phyloP scores from a whole-genome alignment of 768 basidiomycete genomes.

The Boletus rubescentipes region DNA sequence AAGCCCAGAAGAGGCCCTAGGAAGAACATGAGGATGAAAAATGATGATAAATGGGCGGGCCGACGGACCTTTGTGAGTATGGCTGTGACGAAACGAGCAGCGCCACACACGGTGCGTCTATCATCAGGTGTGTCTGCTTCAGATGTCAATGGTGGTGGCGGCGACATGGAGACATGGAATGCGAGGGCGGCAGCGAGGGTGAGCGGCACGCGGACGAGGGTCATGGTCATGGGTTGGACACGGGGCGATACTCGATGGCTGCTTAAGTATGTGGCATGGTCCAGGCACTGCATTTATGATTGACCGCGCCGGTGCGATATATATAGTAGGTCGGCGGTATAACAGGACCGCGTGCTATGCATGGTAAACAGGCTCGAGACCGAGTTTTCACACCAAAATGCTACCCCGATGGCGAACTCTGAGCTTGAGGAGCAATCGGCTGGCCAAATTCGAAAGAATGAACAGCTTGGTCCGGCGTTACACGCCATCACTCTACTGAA shows the following conservation, averaged over 20 bases:
- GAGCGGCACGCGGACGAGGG: conserved; percentile 43
- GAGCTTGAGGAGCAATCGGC: no score
- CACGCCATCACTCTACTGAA: no score
- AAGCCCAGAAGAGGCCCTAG: conserved; percentile 19
- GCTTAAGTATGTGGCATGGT: background rate
- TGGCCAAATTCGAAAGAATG: no score
- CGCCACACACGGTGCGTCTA: conserved; percentile 22
- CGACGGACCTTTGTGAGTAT: conserved; percentile 18
- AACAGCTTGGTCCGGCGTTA: no score
- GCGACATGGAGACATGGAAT: conserved; percentile 45
- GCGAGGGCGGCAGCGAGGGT: conserved; percentile 43
- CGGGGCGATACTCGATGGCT: background rate
- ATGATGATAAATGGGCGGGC: no score
- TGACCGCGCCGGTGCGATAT: background rate
- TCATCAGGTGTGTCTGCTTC: conserved; percentile 7
- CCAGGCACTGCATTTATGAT: background rate
- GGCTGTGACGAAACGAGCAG: conserved; percentile 6
- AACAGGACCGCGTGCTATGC: background rate
- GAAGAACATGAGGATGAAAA: background rate
- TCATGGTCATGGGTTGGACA: background rate
- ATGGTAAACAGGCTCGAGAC: background rate
- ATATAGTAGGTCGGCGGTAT: background rate
- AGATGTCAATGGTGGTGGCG: conserved; percentile 29
- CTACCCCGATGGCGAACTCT: no score
- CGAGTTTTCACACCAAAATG: background rate